Evolutionary conservation across 768 basidiomycete genomes (phyloP), one percentile per base, ranked within the genome.

Genomic region (Fomitopsis pulvina): DNA sequence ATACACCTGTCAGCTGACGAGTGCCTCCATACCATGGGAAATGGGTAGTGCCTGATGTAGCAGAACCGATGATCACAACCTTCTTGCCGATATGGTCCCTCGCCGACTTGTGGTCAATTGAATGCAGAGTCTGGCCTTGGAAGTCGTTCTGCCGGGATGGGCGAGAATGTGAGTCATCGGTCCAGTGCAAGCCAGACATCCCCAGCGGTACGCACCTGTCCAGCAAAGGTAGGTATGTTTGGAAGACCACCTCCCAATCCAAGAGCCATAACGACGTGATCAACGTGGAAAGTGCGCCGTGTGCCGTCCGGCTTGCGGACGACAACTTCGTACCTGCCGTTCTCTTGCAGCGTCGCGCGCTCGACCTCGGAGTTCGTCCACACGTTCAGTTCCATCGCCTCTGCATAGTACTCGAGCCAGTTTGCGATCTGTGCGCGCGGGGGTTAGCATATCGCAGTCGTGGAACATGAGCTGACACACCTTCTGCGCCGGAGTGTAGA

Each of bases 321-420:
- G 20, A 55, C 62, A 27, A 67, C 65, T 39, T 54, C 50, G 62
- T 62, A 67, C 41, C 59, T 59, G 47, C 57, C 57, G 40, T 58
- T 58, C 24, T 57, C 57, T 30, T 57, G 51, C 16, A 56, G 55
- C 10, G 25, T 46, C 6, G 57, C 60, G 22, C 53, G 50, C 7
- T 51, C 67, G 53, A 68, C 73, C 5, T 12, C 22, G 20, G 47
- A 24, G 37, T 20, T 37, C n/a, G 74, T 78, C 83, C 83, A 85
- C 4, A 81, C 73, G 55, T 83, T 79, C 47, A 86, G 66, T 52
- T 85, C 84, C 50, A 85, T 63, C 2, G 70, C 59, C 10, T 77
- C 71, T 1, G 79, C 81, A 58, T 84, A 86, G 49, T 64, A 70
- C 63, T 85, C 84, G 2, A 87, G 71, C 81, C 81, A 85, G 52